Percentiles rank a stretch among this genome's conserved stretches.
These are phyloP conservation scores for Porodaedalea pini DNA, from an alignment of 1,284 basidiomycete species.

Conservation along the genomic window DNA sequence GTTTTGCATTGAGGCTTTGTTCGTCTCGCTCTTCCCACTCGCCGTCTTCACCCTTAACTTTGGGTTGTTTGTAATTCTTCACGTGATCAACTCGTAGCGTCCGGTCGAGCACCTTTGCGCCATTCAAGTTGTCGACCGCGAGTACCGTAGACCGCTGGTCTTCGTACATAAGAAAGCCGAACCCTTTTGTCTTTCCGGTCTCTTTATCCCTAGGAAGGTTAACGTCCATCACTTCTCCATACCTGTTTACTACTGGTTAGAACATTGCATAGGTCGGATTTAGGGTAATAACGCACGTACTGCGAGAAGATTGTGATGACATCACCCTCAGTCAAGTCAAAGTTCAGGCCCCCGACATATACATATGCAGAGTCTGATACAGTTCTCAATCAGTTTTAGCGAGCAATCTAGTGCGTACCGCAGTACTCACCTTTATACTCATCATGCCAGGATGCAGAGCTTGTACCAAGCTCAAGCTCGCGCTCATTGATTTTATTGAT, in stretches of 20 bases:
- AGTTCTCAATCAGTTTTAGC: slow-evolving; percentile 13
- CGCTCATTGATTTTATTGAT: slow-evolving; percentile 91
- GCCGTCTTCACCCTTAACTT: slow-evolving; percentile 78
- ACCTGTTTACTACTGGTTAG: slow-evolving; percentile 46
- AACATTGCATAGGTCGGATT: background rate
- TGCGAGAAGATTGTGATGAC: slow-evolving; percentile 98
- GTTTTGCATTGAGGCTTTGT: slow-evolving; percentile 82
- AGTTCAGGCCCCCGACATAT: slow-evolving; percentile 83
- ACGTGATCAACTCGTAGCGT: slow-evolving; percentile 94
- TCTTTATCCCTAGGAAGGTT: slow-evolving; percentile 91
- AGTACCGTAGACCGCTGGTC: slow-evolving; percentile 95
- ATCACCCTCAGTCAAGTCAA: slow-evolving; percentile 94
- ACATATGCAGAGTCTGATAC: slow-evolving; percentile 87
- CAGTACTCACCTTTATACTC: slow-evolving; percentile 73
- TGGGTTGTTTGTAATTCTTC: slow-evolving; percentile 88
- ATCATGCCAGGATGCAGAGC: slow-evolving; percentile 91
- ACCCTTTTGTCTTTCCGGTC: slow-evolving; percentile 86
- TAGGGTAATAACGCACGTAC: slow-evolving; percentile 44
- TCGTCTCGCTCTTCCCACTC: slow-evolving; percentile 85
- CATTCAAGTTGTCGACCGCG: slow-evolving; percentile 98
- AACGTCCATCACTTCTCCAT: slow-evolving; percentile 93
- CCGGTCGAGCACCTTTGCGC: slow-evolving; percentile 82
- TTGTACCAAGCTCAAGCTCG: slow-evolving; percentile 81
- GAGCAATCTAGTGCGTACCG: background rate
- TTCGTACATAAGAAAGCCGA: slow-evolving; percentile 98